Evolutionary conservation across 116 monocot species (phyloP), one percentile per base, ranked within the genome.

Genomic region (Thalassia testudinum): DNA sequence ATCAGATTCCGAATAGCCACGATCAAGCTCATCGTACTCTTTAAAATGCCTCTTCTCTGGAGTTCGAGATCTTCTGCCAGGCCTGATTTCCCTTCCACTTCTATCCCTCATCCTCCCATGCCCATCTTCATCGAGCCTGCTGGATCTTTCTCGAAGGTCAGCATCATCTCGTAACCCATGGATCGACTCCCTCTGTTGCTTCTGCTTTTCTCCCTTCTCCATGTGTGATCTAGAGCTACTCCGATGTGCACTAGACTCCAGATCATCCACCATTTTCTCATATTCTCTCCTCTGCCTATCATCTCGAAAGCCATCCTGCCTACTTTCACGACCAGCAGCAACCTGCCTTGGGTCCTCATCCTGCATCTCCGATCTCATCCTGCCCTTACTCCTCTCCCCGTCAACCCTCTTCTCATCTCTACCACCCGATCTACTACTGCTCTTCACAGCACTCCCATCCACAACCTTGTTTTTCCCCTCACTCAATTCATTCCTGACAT

Each of bases 1-100:
- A 27, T 95, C 95, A 19, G 78, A 84, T 49, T 83, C 93, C 24
- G 80, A 75, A 66, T 50, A 62, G 3, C 70, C 87, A 27, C 69
- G 57, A 21, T 76, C 87, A 54, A 48, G 66, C 25, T 78, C 83
- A 59, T 83, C 92, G 30, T 48, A 21, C 40, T 83, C 87, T 56
- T 59, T 66, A 34, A 64, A 55, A 68, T 86, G 64, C 49, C 68
- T 83, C 60, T 75, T 81, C 42, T 83, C 87, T 53, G 87, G 80
- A 51, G 75, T 54, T 19, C 63, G 69, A 21, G 86, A 82, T 60
- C 66, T 74, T 54, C 53, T 50, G 18, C 52, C 29, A 14, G 43
- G 7, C 48, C 49, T 65, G 1, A 43, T 50, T 42, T 81, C 80
- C 57, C 78, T 77, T 14, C 52, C 63, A 58, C 42, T 55, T 58